Evolutionary conservation across 2,329 filamentous ascomycete genomes (phyloP), one percentile per base, ranked within the genome.

Genomic region (Phyllosticta citrichinensis): DNA sequence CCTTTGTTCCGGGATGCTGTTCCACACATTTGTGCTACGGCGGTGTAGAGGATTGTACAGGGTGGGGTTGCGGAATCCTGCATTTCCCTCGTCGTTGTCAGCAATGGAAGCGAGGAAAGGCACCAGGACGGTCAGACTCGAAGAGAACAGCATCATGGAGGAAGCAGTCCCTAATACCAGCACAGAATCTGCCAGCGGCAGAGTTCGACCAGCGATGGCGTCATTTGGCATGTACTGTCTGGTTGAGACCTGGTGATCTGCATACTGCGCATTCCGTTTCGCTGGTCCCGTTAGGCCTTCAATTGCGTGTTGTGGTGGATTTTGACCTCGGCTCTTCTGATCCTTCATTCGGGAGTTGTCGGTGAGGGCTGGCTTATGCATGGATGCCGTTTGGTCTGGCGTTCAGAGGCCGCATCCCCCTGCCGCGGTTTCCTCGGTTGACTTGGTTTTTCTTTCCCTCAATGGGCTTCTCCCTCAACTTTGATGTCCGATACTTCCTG

Each of bases 1-100:
- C 30, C 27, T 5, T 50, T 62, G 14, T 63, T 59, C 47, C 55
- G 30, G 33, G 62, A 62, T 30, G 24, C 60, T 19, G 55, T 62
- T 20, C 60, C 55, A 19, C 47, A 57, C 25, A 30, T 54, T 17
- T 12, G 40, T n/a, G 40, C 19, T 12, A n/a, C 19, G 17, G 47
- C 22, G 22, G 40, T 50, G 11, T 60, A 53, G 40, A 59, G 10
- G 27, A 12, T n/a, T 24, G 22, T 47, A 33, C 17, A 30, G 22
- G n/a, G 40, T 6, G 40, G 40, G 40, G 40, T 8, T n/a, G 17
- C 40, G 14, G 40, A n/a, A 47, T 47, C 40, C 40, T 47, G 40
- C 40, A 47, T 47, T n/a, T 4, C 40, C 40, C 17, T 47, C 40
- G 5, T 47, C 40, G n/a, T n/a, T 47, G 40, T 47, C 40, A 47